Base-by-base conservation (phyloP, 2,329 filamentous ascomycete genomes). In the Xylaria sp. region DNA sequence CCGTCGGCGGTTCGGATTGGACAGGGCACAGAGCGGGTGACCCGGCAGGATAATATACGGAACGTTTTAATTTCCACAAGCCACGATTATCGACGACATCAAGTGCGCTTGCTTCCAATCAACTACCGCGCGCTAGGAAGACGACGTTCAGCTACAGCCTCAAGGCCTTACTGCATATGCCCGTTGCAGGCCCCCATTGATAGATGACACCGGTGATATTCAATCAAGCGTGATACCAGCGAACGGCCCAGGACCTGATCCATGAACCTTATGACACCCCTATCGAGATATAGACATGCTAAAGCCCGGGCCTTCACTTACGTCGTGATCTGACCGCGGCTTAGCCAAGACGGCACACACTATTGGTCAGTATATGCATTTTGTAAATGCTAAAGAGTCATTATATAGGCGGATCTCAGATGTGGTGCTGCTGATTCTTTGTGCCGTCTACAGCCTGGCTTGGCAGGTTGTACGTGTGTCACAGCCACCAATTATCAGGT, bases 41-140 rank as follows among this genome's bases (percentile, higher is more conserved):
- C 70, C 70, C 66, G 66, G 71, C 69, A 69, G 57, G 61, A 62
- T 62, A 65, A 57, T 71, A 67, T 68, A 68, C 36, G 25, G 71
- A 67, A 39, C 60, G 43, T 60, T 60, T 43, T 56, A 52, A 57
- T 67, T 48, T 55, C 66, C 68, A 57, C 51, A 23, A 59, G 62
- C 56, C 68, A 62, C 61, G 43, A n/a, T 54, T 61, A 62, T 58
- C 57, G 46, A 49, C 46, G 55, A 51, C 39, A 59, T 36, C 60
- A 41, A 58, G 20, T 9, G 39, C 56, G 49, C 48, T 43, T 41
- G 51, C 48, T 52, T 18, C 43, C 51, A 52, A 52, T 64, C 46
- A 61, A 62, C 64, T 68, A 55, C 64, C 70, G 59, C 60, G 68
- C 66, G 66, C 54, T 70, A 70, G 63, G 64, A 46, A 54, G 65